Evolutionary conservation across 2,329 filamentous ascomycete species (phyloP), one percentile per base, ranked within the genome.

Genomic region (Phaeosphaeria sp.): DNA sequence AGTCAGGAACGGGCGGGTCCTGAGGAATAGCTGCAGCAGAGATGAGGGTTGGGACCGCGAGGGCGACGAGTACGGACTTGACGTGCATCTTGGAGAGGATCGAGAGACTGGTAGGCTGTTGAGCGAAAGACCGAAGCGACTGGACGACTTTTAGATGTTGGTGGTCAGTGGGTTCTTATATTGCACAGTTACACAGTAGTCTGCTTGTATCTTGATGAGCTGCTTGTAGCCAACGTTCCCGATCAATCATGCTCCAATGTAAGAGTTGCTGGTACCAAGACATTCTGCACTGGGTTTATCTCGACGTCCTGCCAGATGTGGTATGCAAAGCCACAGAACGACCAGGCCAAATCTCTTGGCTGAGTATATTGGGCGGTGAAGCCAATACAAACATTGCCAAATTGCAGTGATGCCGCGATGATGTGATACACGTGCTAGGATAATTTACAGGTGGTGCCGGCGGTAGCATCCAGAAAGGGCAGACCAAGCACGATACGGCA

Each of bases 11-110:
- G 25, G 46, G 42, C 15, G 17, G 23, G 47, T 63, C 63, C 52
- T 71, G 68, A 39, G 70, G 70, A 46, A 64, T 63, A n/a, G 69
- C 63, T 50, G 64, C 64, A 46, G 62, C 64, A 36, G 58, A 53
- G 43, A 59, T 51, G 46, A 67, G 53, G 46, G 62, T 67, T 18
- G 69, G 65, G 43, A 66, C 55, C 58, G 65, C 63, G 46, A 69
- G 66, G 52, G 64, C 63, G 47, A 59, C 60, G 46, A 68, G 5
- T 25, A 69, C 18, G 33, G 66, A 56, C 56, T 68, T 62, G 62
- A 61, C 60, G 55, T 62, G 60, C 67, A 69, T 68, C 25, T 52
- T 68, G 65, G 56, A 9, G 50, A 53, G 30, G 42, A 23, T 50
- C 25, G 20, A 52, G 50, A 54, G 55, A 44, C 52, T 58, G 33